Evolutionary conservation across 2,329 filamentous ascomycete species (phyloP).

Genomic region (Xylariaceae sp.): DNA sequence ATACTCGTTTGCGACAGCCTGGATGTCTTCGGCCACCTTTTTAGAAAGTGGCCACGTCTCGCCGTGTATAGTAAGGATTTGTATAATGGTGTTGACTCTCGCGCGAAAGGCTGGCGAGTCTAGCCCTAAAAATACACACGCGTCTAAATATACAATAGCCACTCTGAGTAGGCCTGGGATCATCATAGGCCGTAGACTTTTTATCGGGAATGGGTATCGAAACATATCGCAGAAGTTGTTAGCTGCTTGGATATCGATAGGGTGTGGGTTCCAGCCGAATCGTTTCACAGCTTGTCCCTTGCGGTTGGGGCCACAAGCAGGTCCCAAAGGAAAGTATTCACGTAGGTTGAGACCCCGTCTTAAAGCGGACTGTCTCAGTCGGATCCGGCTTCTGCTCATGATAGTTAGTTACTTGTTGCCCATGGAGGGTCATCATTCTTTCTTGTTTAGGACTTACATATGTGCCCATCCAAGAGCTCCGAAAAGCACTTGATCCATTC

Average conservation of each 20-base stretch:
- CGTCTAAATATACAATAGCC: slow-evolving; percentile 41
- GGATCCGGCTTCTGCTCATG: slow-evolving; percentile 35
- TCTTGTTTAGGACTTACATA: slow-evolving; percentile 40
- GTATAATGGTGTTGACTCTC: slow-evolving; percentile 40
- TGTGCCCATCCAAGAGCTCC: slow-evolving; percentile 44
- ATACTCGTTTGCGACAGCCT: slow-evolving; percentile 37
- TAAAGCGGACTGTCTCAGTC: slow-evolving; percentile 35
- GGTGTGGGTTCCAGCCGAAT: slow-evolving; percentile 41
- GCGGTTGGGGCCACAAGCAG: slow-evolving; percentile 33
- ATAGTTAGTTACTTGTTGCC: slow-evolving; percentile 1
- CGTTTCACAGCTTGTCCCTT: slow-evolving; percentile 37
- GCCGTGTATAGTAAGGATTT: slow-evolving; percentile 41
- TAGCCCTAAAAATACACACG: slow-evolving; percentile 42
- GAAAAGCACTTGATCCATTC: slow-evolving; percentile 47
- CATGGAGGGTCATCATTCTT: neutral
- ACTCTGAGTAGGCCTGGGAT: slow-evolving; percentile 34
- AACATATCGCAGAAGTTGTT: slow-evolving; percentile 42
- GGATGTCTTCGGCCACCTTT: slow-evolving; percentile 44
- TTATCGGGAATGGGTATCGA: slow-evolving; percentile 39
- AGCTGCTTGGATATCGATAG: slow-evolving; percentile 42
- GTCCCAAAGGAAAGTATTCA: slow-evolving; percentile 40
- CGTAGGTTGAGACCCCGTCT: slow-evolving; percentile 39
- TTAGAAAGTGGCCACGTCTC: slow-evolving; percentile 44
- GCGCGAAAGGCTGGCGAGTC: slow-evolving; percentile 42
- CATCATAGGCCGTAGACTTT: slow-evolving; percentile 36